phyloP scores from a whole-genome alignment of 2,329 filamentous ascomycete genomes.

The Xylaria digitata region DNA sequence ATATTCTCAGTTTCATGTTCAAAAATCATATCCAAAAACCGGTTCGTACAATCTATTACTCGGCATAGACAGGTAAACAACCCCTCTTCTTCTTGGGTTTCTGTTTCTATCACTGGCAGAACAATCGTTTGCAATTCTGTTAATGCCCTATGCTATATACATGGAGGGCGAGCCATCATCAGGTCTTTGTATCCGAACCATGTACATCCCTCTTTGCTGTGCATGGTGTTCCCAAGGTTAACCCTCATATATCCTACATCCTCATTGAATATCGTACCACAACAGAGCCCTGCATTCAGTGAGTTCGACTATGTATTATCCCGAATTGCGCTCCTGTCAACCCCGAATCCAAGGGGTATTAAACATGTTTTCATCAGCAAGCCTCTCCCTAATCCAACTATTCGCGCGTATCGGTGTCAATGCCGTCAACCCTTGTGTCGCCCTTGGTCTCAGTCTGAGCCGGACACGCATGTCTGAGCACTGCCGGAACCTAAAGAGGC shows the following conservation, averaged over 20 bases:
- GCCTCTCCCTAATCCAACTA: too few species aligned
- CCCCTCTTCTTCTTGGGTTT: neutral
- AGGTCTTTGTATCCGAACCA: too few species aligned
- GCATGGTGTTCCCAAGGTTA: neutral
- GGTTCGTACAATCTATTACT: neutral
- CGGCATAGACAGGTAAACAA: neutral
- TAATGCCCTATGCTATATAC: neutral
- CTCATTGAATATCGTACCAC: too few species aligned
- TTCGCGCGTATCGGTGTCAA: neutral
- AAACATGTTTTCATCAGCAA: neutral
- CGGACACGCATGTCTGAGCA: too few species aligned
- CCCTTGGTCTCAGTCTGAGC: neutral
- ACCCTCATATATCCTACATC: too few species aligned
- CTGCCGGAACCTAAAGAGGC: neutral
- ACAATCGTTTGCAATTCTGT: neutral
- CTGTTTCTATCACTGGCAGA: neutral
- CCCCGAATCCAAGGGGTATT: too few species aligned
- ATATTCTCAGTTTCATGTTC: neutral
- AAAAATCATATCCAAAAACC: neutral
- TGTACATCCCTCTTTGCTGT: neutral
- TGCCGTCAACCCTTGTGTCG: too few species aligned
- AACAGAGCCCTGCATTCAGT: too few species aligned
- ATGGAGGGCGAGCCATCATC: neutral
- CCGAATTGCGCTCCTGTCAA: too few species aligned
- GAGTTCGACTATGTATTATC: too few species aligned